Conservation (phyloP, 345 rosid genomes). For the Camelina hispida region DNA sequence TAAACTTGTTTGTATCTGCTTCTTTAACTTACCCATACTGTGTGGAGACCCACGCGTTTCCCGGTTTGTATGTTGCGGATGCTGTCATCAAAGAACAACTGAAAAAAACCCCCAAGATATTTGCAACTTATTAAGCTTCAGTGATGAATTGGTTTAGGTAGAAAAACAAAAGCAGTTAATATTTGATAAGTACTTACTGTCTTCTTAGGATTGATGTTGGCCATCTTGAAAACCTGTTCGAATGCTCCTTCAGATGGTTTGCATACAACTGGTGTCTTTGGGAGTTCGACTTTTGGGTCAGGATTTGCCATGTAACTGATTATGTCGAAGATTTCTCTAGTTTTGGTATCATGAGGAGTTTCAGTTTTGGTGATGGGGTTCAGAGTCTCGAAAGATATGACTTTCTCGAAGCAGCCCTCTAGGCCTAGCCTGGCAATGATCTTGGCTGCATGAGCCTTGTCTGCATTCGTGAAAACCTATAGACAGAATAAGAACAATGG, state of each 20-base stretch:
- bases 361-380: slow-evolving; percentile 60
- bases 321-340: slow-evolving; percentile 55
- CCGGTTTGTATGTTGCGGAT: slow-evolving; percentile 79
- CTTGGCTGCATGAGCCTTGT: slow-evolving; percentile 72
- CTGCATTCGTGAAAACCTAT: slow-evolving; percentile 90
- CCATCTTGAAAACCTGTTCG: slow-evolving; percentile 69
- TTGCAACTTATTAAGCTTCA: slow-evolving; percentile 1
- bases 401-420: slow-evolving; percentile 86
- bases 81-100: slow-evolving; percentile 95
- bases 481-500: not conserved
- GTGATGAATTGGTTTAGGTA: not conserved
- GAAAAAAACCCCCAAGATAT: slow-evolving; percentile 20
- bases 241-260: slow-evolving; percentile 86
- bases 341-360: slow-evolving; percentile 28
- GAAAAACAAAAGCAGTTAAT: not conserved
- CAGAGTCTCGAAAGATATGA: slow-evolving; percentile 87
- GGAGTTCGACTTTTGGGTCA: slow-evolving; percentile 49
- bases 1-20: not conserved
- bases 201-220: slow-evolving; percentile 72
- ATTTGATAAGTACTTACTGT: slow-evolving; percentile 56
- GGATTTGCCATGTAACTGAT: slow-evolving; percentile 44
- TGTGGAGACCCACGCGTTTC: slow-evolving; percentile 73
- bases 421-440: slow-evolving; percentile 79
- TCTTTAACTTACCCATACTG: slow-evolving; percentile 67
- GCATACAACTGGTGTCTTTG: slow-evolving; percentile 72